A percentile compares a stretch with the other conserved stretches of the same genome.
These are phyloP conservation scores for Achaetomium macrosporum DNA, from an alignment of 2,329 filamentous ascomycete genomes.

Conservation along the genomic window DNA sequence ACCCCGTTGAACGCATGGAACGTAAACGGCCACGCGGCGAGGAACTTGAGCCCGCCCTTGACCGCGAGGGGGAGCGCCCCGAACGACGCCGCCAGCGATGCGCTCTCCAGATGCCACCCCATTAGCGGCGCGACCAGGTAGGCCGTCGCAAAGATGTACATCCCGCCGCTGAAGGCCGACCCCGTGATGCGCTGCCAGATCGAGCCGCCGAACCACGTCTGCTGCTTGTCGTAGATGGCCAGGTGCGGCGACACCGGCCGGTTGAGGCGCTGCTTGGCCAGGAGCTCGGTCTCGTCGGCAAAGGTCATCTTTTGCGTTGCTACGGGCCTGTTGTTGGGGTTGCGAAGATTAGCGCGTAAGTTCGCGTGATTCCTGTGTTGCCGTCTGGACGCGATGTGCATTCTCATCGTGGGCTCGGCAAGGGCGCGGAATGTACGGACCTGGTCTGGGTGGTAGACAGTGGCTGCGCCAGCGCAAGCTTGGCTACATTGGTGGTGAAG, in stretches of 20 bases:
- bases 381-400: not conserved
- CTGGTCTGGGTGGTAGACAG: constrained; percentile 40
- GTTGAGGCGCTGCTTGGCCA: constrained; percentile 71
- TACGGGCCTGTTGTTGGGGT: constrained; percentile 39
- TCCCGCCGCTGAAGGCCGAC: constrained; percentile 58
- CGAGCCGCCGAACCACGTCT: constrained; percentile 74
- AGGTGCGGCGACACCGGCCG: constrained; percentile 85
- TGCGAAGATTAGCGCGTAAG: not conserved
- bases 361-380: not conserved
- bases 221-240: constrained; percentile 75
- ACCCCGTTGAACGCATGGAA: constrained; percentile 53
- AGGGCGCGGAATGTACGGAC: constrained; percentile 31
- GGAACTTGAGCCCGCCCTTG: constrained; percentile 53
- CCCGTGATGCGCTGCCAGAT: constrained; percentile 82
- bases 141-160: constrained; percentile 74
- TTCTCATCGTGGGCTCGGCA: not conserved
- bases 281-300: constrained; percentile 55
- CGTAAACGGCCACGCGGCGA: constrained; percentile 52
- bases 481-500: constrained; percentile 44
- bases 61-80: constrained; percentile 52
- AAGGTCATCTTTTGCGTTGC: constrained; percentile 53
- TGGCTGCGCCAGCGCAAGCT: constrained; percentile 39
- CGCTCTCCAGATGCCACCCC: constrained; percentile 57
- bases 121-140: constrained; percentile 76
- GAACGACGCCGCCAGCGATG: constrained; percentile 55